These are phyloP conservation scores for Arthrobotrys musiformis DNA, from an alignment of 2,329 filamentous ascomycete species.

Conservation along the genomic window DNA sequence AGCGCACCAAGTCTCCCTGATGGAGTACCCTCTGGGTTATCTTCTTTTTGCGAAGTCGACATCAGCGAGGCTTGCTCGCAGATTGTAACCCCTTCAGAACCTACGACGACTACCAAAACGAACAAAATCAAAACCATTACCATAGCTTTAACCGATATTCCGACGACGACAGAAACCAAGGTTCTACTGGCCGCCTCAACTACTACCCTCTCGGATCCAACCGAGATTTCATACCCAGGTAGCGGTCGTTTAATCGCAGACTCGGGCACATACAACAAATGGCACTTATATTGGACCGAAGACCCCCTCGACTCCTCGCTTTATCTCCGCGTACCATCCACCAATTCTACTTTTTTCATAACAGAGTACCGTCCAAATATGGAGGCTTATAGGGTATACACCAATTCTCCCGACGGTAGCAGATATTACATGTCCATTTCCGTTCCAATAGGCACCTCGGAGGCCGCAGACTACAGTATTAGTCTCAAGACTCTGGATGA, in stretches of 20 bases:
- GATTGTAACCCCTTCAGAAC: neutral
- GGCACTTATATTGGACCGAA: slow-evolving; percentile 33
- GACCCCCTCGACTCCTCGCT: slow-evolving; percentile 13
- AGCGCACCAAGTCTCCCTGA: neutral
- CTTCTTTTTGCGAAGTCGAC: slow-evolving; percentile 25
- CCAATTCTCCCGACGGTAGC: slow-evolving; percentile 2
- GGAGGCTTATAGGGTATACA: slow-evolving; percentile 19
- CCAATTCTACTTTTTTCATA: neutral
- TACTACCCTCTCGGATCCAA: slow-evolving; percentile 16
- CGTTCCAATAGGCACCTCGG: neutral
- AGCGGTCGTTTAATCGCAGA: slow-evolving; percentile 9
- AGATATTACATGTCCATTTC: slow-evolving; percentile 47
- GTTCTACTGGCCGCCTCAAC: slow-evolving; percentile 5
- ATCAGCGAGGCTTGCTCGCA: slow-evolving; percentile 33
- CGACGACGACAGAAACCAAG: slow-evolving; percentile 14
- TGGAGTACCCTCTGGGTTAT: neutral
- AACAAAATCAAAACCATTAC: neutral
- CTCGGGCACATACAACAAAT: slow-evolving; percentile 25
- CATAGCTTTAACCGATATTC: neutral
- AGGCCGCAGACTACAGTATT: slow-evolving; percentile 27
- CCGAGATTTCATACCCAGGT: slow-evolving; percentile 39
- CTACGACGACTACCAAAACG: neutral
- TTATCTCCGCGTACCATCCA: slow-evolving; percentile 10
- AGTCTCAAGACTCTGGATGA: slow-evolving; percentile 22
- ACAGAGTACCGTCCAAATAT: slow-evolving; percentile 34